These are phyloP conservation scores for Halophytophthora batemanensis DNA, from an alignment of 352 stramenopile species.

Conservation along the genomic window DNA sequence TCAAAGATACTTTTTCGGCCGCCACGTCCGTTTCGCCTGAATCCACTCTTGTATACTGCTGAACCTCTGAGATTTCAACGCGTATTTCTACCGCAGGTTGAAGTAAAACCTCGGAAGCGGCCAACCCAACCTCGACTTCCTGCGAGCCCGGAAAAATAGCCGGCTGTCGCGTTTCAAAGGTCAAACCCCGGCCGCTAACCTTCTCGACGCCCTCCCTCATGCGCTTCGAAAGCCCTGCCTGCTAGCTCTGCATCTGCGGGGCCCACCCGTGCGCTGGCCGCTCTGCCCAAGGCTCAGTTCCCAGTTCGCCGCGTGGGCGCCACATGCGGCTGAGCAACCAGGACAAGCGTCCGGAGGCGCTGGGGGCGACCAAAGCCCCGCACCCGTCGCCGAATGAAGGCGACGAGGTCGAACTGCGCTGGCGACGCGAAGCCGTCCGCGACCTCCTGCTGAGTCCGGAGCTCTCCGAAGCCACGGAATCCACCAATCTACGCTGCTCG, in stretches of 20 bases:
- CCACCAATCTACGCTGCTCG: constrained; percentile 1
- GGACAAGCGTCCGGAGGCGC: constrained; percentile 6
- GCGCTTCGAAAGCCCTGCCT: too few relatives aligned
- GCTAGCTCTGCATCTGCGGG: too few relatives aligned
- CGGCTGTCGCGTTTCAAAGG: too few relatives aligned
- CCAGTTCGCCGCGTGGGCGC: constrained; percentile 12
- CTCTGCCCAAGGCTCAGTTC: too few relatives aligned
- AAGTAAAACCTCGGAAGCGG: too few relatives aligned
- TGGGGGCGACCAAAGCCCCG: background rate
- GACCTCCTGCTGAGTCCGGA: constrained; percentile 15
- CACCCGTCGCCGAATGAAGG: background rate
- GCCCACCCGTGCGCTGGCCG: too few relatives aligned
- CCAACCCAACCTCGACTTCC: too few relatives aligned
- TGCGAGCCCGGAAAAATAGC: too few relatives aligned
- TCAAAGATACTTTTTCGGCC: constrained; percentile 2
- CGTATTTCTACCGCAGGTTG: too few relatives aligned
- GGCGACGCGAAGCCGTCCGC: constrained; percentile 5
- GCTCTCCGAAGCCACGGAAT: constrained; percentile 15
- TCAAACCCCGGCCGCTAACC: too few relatives aligned
- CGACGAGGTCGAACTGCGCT: constrained; percentile 3
- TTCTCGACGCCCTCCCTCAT: too few relatives aligned
- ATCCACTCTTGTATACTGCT: background rate
- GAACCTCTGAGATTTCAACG: too few relatives aligned
- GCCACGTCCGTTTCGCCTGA: background rate
- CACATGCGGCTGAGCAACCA: constrained; percentile 32